Percentiles rank a stretch among this genome's conserved stretches.
These are phyloP conservation scores for Usnea hakonensis DNA, from an alignment of 495 filamentous ascomycete genomes.

Conservation along the genomic window DNA sequence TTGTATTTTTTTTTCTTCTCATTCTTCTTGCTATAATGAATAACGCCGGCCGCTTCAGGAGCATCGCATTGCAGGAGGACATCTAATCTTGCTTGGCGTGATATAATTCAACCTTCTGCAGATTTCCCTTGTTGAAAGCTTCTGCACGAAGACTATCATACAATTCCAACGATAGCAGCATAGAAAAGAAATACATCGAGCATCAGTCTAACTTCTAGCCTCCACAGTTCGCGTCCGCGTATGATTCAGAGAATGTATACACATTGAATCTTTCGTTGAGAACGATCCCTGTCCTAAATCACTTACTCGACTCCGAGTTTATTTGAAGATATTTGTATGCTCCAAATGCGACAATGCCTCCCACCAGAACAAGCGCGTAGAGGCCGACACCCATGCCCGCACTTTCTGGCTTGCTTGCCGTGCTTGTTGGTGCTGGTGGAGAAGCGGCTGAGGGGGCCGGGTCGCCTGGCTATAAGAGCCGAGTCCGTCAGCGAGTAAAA, in stretches of 20 bases:
- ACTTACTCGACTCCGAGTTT: slow-evolving; percentile 28
- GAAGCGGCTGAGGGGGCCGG: slow-evolving; percentile 53
- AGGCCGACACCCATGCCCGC: slow-evolving; percentile 66
- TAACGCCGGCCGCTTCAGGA: not conserved
- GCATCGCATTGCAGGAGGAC: not conserved
- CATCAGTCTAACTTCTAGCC: not conserved
- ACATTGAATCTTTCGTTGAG: not conserved
- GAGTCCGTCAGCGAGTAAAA: not conserved
- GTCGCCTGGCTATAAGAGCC: slow-evolving; percentile 63
- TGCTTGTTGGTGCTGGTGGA: slow-evolving; percentile 38
- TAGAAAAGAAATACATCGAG: not conserved
- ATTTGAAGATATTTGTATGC: slow-evolving; percentile 82
- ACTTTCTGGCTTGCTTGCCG: slow-evolving; percentile 41
- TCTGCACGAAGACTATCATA: not conserved
- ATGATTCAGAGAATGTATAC: not conserved
- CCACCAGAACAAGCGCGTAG: slow-evolving; percentile 74
- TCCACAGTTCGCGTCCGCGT: not conserved
- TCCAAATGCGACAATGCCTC: slow-evolving; percentile 67
- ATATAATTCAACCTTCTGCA: not conserved
- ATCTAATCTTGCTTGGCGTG: not conserved
- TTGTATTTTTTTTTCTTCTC: not conserved
- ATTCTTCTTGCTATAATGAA: not conserved
- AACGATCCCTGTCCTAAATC: not conserved
- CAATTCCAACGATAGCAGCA: not conserved
- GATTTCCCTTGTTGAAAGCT: not conserved